A percentile compares a stretch with the other conserved stretches of the same genome.
These are phyloP conservation scores for Citeromyces nyonsensis DNA, from an alignment of 805 yeast species.

Conservation along the genomic window DNA sequence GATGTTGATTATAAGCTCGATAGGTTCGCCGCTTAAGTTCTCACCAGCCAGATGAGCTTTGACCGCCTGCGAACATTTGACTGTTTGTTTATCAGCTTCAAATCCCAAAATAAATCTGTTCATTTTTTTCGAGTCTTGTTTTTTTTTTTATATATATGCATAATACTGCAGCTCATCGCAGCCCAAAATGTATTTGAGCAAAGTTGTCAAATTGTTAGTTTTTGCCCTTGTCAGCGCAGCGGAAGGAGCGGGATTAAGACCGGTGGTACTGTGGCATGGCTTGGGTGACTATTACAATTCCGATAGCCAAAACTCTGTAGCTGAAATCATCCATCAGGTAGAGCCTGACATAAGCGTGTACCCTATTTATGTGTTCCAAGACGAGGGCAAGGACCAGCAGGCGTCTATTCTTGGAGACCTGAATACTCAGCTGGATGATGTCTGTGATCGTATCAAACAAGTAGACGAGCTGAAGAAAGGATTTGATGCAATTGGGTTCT, in stretches of 20 bases:
- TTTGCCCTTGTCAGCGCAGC: too few relatives aligned
- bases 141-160: background rate
- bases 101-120: background rate
- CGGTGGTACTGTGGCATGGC: conserved; percentile 72
- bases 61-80: conserved; percentile 14
- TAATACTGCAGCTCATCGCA: background rate
- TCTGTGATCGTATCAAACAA: conserved; percentile 33
- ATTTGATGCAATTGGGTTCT: conserved; percentile 63
- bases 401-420: conserved; percentile 45
- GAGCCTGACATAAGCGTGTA: conserved; percentile 38
- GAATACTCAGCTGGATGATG: conserved; percentile 33
- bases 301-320: conserved; percentile 32
- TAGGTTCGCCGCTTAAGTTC: conserved; percentile 12
- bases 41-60: conserved; percentile 12
- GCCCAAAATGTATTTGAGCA: background rate
- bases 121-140: background rate
- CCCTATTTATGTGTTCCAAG: conserved; percentile 33
- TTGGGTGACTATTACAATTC: conserved; percentile 66
- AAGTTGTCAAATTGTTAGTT: background rate
- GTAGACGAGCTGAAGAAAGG: conserved; percentile 34
- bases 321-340: conserved; percentile 20
- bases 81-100: conserved; percentile 3
- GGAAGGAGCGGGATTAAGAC: conserved; percentile 3
- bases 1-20: conserved; percentile 31
- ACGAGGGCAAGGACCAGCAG: conserved; percentile 34